Conservation (phyloP, 495 filamentous ascomycete genomes). For the Penicillium chermesinum region DNA sequence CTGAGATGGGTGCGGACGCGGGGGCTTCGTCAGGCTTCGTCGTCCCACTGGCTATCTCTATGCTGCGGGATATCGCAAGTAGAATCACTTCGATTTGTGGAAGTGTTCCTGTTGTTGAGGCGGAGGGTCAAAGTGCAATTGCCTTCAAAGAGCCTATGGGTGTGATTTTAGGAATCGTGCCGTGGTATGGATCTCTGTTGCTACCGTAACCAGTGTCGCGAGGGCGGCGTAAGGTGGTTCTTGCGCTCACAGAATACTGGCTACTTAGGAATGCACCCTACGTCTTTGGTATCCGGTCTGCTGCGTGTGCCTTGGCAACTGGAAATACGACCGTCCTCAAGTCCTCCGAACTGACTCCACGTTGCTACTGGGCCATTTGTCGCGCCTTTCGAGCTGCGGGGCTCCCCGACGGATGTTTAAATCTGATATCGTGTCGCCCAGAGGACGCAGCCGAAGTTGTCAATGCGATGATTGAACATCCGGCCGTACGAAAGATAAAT, state of each 20-base stretch:
- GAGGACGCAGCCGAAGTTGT: constrained; percentile 52
- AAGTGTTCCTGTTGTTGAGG: constrained; percentile 53
- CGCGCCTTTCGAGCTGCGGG: constrained; percentile 69
- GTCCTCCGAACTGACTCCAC: constrained; percentile 67
- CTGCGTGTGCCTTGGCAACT: constrained; percentile 72
- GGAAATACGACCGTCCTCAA: constrained; percentile 76
- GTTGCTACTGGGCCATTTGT: constrained; percentile 65
- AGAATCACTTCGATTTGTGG: constrained; percentile 58
- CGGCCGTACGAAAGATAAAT: constrained; percentile 55
- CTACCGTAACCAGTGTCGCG: background rate
- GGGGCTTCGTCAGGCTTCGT: constrained; percentile 54
- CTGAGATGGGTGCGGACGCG: constrained; percentile 62
- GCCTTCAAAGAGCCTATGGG: constrained; percentile 76
- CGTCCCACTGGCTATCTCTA: constrained; percentile 49
- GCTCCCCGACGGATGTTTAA: constrained; percentile 52
- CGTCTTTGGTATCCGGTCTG: constrained; percentile 59
- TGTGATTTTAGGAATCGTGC: constrained; percentile 74
- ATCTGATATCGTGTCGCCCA: constrained; percentile 47
- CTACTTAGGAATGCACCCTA: constrained; percentile 65
- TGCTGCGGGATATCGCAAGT: constrained; percentile 68
- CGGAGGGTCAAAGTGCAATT: constrained; percentile 56
- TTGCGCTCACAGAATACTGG: too few species aligned
- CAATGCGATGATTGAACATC: constrained; percentile 51
- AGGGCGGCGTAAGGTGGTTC: too few species aligned
- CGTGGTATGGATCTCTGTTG: constrained; percentile 53